Base-by-base conservation (phyloP, 1,284 basidiomycete genomes). In the Cryptococcus depauperatus region DNA sequence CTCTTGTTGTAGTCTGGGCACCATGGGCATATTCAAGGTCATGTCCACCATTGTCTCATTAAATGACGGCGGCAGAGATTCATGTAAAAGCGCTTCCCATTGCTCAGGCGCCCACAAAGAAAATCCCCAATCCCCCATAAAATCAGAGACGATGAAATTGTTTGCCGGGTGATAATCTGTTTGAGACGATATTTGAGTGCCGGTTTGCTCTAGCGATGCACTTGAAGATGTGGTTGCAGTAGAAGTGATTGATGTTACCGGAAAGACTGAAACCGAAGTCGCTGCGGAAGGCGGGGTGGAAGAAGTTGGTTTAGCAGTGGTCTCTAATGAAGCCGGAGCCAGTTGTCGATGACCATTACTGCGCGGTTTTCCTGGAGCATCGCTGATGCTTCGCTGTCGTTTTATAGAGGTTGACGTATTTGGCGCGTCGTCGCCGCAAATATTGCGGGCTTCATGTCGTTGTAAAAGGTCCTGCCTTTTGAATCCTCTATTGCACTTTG, bases 401-500 rank as follows among this genome's bases (percentile, higher is more conserved):
- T 21, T 19, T 22, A 7, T 11, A 25, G 16, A 5, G 22, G 10
- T 46, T 30, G 27, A 25, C 41, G 33, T 2, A n/a, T 18, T 18
- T 10, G 33, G 8, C n/a, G 35, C 32, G n/a, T 40, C 41, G 14
- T 48, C 56, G 11, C 51, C 49, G 44, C 65, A 68, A n/a, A 68
- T 55, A 26, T 59, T 54, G n/a, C 65, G 52, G 34, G 52, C 56
- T 43, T 63, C 61, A 42, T 68, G 65, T 22, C 64, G 52, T 33
- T 60, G 58, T 4, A 67, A 44, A 5, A 67, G 52, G 35, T 67
- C 64, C 2, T 57, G 50, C 9, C 64, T 61, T 43, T 63, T 62
- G 54, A 67, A 68, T 13, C 50, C 49, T 11, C 61, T 47, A 21
- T 41, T 34, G 41, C 65, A 68, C 5, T 39, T 57, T 5, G 46